Evolutionary conservation across 2,329 filamentous ascomycete species (phyloP).

Genomic region (Aspergillus arachidicola): DNA sequence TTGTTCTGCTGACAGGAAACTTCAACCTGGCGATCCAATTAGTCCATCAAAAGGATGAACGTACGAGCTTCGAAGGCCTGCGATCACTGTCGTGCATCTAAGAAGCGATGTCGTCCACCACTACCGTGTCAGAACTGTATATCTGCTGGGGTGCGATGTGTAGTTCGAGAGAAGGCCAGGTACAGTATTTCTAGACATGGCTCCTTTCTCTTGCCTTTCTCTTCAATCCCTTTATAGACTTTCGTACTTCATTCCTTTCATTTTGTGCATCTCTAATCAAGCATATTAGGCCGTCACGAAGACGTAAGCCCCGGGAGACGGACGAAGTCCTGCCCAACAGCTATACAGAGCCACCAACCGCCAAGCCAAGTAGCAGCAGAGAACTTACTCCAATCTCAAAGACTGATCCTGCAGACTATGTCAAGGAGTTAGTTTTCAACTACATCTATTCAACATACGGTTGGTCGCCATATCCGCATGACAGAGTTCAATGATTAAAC

Average conservation of each 20-base stretch:
- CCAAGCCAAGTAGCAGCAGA: background rate
- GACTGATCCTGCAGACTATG: constrained; percentile 1
- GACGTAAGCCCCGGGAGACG: background rate
- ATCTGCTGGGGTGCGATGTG: constrained; percentile 1
- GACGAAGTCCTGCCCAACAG: background rate
- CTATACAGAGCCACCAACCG: background rate
- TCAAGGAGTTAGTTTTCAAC: background rate
- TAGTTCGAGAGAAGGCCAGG: constrained; percentile 4
- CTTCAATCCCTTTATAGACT: too few species aligned
- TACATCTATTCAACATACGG: constrained; percentile 5
- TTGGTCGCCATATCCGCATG: background rate
- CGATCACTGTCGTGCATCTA: constrained; percentile 2
- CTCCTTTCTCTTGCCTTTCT: background rate
- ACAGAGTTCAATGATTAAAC: background rate
- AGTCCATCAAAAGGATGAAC: background rate
- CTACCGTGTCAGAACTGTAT: constrained; percentile 1
- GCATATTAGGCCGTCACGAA: background rate
- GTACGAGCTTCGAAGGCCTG: constrained; percentile 1
- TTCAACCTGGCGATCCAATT: background rate
- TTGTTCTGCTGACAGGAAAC: background rate
- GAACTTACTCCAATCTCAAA: background rate
- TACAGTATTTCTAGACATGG: background rate
- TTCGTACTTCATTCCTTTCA: background rate
- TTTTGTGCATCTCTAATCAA: background rate
- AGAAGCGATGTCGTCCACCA: constrained; percentile 1